A percentile compares a stretch with the other conserved stretches of the same genome.
These are phyloP conservation scores for Tetradesmus obliquus DNA, from an alignment of 139 green algal genomes.

Conservation along the genomic window DNA sequence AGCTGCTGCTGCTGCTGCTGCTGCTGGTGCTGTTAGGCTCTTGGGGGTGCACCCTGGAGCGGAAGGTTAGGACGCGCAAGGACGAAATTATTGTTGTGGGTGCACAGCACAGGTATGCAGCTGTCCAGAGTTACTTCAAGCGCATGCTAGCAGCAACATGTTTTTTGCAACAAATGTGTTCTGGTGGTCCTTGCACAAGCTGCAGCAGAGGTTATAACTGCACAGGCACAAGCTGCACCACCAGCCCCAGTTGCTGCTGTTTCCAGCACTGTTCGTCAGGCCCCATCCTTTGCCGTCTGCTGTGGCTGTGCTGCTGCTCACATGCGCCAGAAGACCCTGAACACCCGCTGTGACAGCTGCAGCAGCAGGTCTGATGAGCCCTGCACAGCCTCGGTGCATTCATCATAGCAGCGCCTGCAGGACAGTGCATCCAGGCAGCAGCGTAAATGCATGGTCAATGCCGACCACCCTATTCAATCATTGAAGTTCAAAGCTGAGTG, in stretches of 20 bases:
- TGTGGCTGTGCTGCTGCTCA: conserved; percentile 45
- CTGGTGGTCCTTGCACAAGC: too few species aligned
- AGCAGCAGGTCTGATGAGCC: conserved; percentile 50
- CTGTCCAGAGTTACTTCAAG: too few species aligned
- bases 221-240: too few species aligned
- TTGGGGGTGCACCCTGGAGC: background rate
- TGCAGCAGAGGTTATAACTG: background rate
- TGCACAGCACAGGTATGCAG: background rate
- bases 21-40: background rate
- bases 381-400: conserved; percentile 30
- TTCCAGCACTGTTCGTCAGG: too few species aligned
- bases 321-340: conserved; percentile 74
- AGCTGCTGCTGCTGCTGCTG: conserved; percentile 24
- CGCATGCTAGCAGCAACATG: too few species aligned
- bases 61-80: background rate
- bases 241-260: too few species aligned
- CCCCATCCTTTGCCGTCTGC: background rate
- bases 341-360: conserved; percentile 70
- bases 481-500: too few species aligned
- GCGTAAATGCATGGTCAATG: background rate
- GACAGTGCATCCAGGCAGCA: background rate
- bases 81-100: too few species aligned
- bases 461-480: too few species aligned
- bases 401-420: conserved; percentile 56
- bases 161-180: too few species aligned